Evolutionary conservation across 2,329 filamentous ascomycete genomes (phyloP).

Genomic region (Beauveria medogensis): DNA sequence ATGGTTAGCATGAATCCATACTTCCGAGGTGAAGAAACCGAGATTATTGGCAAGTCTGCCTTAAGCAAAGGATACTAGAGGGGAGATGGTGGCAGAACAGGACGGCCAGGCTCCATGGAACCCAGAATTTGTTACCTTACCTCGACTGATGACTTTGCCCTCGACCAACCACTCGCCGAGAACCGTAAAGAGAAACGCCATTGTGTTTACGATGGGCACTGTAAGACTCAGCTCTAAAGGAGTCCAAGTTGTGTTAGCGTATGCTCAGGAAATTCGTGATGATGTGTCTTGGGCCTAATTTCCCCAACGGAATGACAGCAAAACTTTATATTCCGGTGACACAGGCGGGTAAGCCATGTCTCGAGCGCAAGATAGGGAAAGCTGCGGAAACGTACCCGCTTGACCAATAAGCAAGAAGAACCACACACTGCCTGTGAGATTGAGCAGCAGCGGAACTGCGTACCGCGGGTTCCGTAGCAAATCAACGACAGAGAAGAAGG

Average conservation of each 20-base stretch:
- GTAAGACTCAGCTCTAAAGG: constrained; percentile 75
- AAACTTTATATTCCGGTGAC: not conserved
- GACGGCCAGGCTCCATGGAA: not conserved
- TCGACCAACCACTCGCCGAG: constrained; percentile 93
- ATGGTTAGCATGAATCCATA: constrained; percentile 1
- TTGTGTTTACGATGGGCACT: constrained; percentile 87
- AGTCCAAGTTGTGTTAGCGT: not conserved
- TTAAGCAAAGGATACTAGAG: not conserved
- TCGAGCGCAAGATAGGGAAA: not conserved
- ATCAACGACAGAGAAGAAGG: constrained; percentile 69
- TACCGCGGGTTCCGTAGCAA: constrained; percentile 75
- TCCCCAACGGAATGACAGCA: not conserved
- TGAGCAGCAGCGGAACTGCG: constrained; percentile 74
- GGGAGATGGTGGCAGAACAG: not conserved
- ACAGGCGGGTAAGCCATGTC: not conserved
- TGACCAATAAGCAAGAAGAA: constrained; percentile 92
- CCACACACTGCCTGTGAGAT: constrained; percentile 90
- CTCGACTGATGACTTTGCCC: constrained; percentile 76
- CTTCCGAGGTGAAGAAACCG: not conserved
- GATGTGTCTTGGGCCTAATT: not conserved
- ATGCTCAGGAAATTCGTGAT: not conserved
- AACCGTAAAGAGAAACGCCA: constrained; percentile 94
- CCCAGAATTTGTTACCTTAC: constrained; percentile 37
- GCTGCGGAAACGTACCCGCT: constrained; percentile 54
- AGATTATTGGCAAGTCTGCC: not conserved